Evolutionary conservation across 768 basidiomycete species (phyloP).

Genomic region (Mycena venus): DNA sequence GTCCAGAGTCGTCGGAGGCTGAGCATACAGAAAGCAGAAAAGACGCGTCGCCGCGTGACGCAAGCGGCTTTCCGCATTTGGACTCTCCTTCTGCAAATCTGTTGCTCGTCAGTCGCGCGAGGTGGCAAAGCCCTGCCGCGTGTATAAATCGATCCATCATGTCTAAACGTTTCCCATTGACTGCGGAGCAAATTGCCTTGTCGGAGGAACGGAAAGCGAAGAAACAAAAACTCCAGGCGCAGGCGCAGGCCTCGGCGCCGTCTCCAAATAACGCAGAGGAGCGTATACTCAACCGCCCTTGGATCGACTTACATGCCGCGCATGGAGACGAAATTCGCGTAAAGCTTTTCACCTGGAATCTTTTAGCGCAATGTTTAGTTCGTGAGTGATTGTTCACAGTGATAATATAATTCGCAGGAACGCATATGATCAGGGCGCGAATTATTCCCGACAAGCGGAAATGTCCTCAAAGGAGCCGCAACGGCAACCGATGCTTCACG

Average conservation of each 20-base stretch:
- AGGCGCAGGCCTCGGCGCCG: conserved; percentile 5
- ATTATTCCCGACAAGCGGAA: conserved; percentile 81
- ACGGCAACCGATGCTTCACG: conserved; percentile 81
- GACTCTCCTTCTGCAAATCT: neutral
- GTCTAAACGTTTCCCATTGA: conserved; percentile 45
- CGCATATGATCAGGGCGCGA: conserved; percentile 64
- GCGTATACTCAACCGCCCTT: conserved; percentile 52
- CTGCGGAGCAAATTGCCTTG: conserved; percentile 70
- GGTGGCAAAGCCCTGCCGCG: neutral
- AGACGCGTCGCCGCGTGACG: conserved; percentile 5
- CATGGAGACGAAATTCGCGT: conserved; percentile 46
- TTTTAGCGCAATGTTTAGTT: conserved; percentile 83
- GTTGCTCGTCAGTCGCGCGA: neutral
- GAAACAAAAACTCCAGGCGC: conserved; percentile 45
- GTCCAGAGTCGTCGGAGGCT: conserved; percentile 50
- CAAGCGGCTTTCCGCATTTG: neutral
- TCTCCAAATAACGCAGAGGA: conserved; percentile 19
- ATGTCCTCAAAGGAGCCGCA: conserved; percentile 84
- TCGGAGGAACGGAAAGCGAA: conserved; percentile 67
- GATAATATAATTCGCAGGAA: neutral
- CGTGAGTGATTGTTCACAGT: conserved; percentile 61
- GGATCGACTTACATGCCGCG: conserved; percentile 51
- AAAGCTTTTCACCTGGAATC: conserved; percentile 88
- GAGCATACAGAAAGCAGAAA: conserved; percentile 48
- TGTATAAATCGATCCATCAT: conserved; percentile 8